Conservation (phyloP, 257 asterid genomes). For the Paulownia fortunei region DNA sequence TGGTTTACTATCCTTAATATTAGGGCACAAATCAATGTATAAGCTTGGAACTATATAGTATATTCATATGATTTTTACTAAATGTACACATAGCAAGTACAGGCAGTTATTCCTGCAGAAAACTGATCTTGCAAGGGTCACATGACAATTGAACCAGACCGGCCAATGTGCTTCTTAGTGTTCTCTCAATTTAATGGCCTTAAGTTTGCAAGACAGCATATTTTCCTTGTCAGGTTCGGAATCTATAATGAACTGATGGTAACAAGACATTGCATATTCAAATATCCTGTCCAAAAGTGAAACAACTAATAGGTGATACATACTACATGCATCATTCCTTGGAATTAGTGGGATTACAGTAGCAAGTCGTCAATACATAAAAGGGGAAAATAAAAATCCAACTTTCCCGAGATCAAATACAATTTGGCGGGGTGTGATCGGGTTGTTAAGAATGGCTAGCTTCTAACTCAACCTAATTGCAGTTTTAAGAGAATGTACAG, state of each 20-base stretch:
- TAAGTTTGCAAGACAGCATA: not conserved
- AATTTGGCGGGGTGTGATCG: not conserved
- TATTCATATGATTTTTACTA: not conserved
- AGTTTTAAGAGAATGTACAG: constrained; percentile 10
- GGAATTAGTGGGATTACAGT: not conserved
- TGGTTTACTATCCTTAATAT: not conserved
- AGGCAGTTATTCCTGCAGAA: not conserved
- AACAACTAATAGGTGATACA: not conserved
- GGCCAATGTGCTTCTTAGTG: too few species aligned
- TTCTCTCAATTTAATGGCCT: too few species aligned
- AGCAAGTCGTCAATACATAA: not conserved
- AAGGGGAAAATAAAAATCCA: not conserved
- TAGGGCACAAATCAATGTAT: not conserved
- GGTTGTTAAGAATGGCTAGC: not conserved
- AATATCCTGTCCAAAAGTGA: not conserved
- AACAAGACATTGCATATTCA: not conserved
- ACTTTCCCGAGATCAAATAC: not conserved
- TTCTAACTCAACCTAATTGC: constrained; percentile 22
- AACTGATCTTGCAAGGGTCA: too few species aligned
- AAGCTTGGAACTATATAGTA: not conserved
- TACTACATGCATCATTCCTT: not conserved
- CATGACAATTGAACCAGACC: too few species aligned
- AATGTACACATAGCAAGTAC: not conserved
- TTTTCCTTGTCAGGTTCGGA: not conserved
- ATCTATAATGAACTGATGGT: not conserved